phyloP scores from a whole-genome alignment of 139 green algal species.

The Tetratostichococcus sp. region DNA sequence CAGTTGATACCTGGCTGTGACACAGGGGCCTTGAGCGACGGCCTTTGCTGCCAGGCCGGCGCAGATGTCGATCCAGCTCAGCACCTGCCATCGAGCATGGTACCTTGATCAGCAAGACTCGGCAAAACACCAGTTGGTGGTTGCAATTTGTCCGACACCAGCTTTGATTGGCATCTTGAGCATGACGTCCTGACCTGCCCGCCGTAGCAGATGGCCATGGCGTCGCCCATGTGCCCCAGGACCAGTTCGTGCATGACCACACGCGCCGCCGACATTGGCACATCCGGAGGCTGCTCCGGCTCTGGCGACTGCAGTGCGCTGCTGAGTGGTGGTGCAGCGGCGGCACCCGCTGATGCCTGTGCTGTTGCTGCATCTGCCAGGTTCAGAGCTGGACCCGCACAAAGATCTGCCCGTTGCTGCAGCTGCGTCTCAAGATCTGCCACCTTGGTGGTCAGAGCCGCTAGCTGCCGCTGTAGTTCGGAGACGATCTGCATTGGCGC shows the following conservation, averaged over 20 bases:
- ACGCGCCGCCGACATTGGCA: conserved; percentile 59
- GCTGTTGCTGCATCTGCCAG: not conserved
- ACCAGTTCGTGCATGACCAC: conserved; percentile 77
- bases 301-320: too few species aligned
- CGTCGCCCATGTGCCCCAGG: conserved; percentile 47
- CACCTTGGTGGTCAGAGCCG: not conserved
- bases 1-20: conserved; percentile 56
- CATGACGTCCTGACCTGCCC: conserved; percentile 32
- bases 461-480: not conserved
- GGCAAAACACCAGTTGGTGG: too few species aligned
- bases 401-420: not conserved
- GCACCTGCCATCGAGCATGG: conserved; percentile 39
- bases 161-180: too few species aligned
- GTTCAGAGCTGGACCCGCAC: too few species aligned
- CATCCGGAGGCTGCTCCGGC: conserved; percentile 2
- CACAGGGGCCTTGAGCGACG: conserved; percentile 60
- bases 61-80: conserved; percentile 81
- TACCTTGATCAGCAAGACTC: not conserved
- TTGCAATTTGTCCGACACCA: too few species aligned
- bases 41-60: conserved; percentile 76
- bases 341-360: not conserved
- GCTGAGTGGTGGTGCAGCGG: too few species aligned
- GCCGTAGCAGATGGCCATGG: conserved; percentile 61
- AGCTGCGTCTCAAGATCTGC: conserved; percentile 1
- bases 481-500: too few species aligned